A percentile compares a stretch with the other conserved stretches of the same genome.
These are phyloP conservation scores for Didymella glomerata DNA, from an alignment of 2,329 filamentous ascomycete species.

Conservation along the genomic window DNA sequence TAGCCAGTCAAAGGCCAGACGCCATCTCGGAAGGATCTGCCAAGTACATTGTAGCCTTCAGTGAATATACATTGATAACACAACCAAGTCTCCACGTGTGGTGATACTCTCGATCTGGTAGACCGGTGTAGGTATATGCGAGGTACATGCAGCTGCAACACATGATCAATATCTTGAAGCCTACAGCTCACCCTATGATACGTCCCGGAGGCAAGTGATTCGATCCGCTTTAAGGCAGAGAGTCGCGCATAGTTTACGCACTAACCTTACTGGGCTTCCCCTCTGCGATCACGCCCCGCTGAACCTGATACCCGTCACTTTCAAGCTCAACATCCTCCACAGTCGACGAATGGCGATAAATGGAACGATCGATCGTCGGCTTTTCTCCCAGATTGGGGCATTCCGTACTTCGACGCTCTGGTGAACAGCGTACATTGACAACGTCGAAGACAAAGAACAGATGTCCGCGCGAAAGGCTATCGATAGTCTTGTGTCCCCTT, in stretches of 20 bases:
- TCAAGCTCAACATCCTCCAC: not conserved
- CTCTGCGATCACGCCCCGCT: not conserved
- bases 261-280: not conserved
- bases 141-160: not conserved
- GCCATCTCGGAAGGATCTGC: not conserved
- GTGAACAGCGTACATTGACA: constrained; percentile 7
- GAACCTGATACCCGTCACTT: not conserved
- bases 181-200: not conserved
- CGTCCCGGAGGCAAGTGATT: not conserved
- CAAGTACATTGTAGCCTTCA: not conserved
- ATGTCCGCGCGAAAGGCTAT: constrained; percentile 3
- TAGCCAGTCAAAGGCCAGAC: not conserved
- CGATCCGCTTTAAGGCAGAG: too few relatives aligned
- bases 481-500: constrained; percentile 17
- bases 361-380: not conserved
- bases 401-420: constrained; percentile 15
- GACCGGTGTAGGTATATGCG: not conserved
- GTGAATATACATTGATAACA: not conserved
- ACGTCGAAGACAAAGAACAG: not conserved
- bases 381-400: constrained; percentile 5
- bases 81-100: not conserved
- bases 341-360: not conserved
- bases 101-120: not conserved
- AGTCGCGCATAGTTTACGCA: too few relatives aligned
- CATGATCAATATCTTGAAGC: not conserved